Base-by-base conservation (phyloP, 495 filamentous ascomycete species). In the Opeltia flavorubescens region DNA sequence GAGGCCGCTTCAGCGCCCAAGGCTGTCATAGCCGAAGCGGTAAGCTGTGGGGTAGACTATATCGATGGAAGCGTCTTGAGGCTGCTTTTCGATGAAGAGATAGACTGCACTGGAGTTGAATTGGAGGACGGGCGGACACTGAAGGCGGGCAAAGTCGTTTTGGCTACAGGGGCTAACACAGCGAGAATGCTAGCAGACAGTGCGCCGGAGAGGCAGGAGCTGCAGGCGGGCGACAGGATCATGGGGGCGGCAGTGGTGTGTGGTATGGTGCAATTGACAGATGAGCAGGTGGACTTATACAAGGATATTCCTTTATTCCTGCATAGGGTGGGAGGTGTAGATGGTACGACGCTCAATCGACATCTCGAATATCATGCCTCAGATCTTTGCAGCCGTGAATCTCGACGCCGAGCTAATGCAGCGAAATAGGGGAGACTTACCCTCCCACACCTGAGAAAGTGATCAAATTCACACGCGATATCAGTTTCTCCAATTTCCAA, bases 151-250 rank as follows among this genome's bases (percentile, higher is more conserved):
- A 58, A 67, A 34, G 58, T 67, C 21, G 58, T 82, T 5, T 60
- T 82, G 17, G 71, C 62, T 31, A 77, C 77, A 1, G 77, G 77
- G 0, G 74, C 77, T 23, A 71, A 66, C 50, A 82, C 78, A 1
- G 63, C 76, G 8, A 76, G 70, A 38, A 56, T 82, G 26, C 56
- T 82, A n/a, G 74, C 72, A 24, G 60, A 65, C 43, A 67, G 67
- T 43, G 70, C 74, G 13, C 65, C 66, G 15, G 59, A 60, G 4
- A 61, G 63, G 39, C 41, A 58, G 8, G 66, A 61, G 7, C 60
- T 80, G 4, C 67, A 69, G 11, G 66, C 67, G 26, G 71, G 64
- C 25, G 63, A 63, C 24, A 61, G 78, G 23, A 74, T 80, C 31
- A 43, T 72, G 8, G 74, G 76, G 18, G 70, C 69, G 8, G 78